Percentiles rank a stretch among this genome's conserved stretches.
phyloP scores from a whole-genome alignment of 2,329 filamentous ascomycete genomes.

The Colletotrichum sp. region DNA sequence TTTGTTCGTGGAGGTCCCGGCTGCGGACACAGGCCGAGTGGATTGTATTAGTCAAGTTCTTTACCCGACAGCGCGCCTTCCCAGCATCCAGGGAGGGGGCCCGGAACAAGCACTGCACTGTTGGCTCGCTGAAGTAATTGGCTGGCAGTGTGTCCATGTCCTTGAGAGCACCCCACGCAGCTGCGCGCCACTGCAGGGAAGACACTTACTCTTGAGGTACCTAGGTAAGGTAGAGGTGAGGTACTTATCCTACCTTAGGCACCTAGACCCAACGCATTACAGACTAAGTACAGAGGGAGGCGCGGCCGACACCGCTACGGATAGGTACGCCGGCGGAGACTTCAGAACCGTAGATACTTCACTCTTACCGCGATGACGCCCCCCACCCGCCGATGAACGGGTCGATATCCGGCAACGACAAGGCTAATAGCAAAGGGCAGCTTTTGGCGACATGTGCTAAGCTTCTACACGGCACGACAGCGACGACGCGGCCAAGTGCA shows the following conservation, averaged over 20 bases:
- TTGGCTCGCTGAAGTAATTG: conserved; percentile 6
- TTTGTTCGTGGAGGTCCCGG: conserved; percentile 14
- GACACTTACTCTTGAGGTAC: not conserved
- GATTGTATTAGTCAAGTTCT: conserved; percentile 22
- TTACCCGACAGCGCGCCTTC: conserved; percentile 20
- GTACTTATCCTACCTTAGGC: too few relatives aligned
- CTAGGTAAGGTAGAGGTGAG: too few relatives aligned
- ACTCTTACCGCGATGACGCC: not conserved
- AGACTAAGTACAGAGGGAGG: not conserved
- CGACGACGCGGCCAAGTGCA: not conserved
- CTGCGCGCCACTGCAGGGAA: not conserved
- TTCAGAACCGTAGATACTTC: not conserved
- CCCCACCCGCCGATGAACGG: conserved; percentile 8
- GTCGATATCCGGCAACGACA: not conserved
- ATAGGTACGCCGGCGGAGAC: not conserved
- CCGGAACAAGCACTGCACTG: conserved; percentile 2
- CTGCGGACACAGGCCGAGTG: conserved; percentile 16
- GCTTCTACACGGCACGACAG: conserved; percentile 1
- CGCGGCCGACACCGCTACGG: not conserved
- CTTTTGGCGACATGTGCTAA: not conserved
- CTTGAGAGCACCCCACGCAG: conserved; percentile 9
- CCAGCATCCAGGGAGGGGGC: not conserved
- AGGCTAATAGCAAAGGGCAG: not conserved
- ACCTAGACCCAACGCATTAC: too few relatives aligned
- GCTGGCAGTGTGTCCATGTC: not conserved